Conservation (phyloP, 768 basidiomycete genomes). For the Kwoniella dejecticola region DNA sequence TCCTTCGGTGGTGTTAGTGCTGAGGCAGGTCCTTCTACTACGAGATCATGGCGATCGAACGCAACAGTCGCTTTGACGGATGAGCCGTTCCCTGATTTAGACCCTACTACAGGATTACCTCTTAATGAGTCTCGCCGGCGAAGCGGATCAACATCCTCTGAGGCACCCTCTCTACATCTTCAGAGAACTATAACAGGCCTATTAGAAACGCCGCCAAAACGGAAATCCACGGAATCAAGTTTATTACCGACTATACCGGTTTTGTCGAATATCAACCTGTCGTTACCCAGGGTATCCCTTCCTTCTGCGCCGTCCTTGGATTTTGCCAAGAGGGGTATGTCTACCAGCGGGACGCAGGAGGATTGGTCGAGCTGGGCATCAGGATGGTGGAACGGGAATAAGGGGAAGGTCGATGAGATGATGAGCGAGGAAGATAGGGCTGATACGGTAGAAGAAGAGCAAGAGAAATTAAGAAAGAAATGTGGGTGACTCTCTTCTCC, state of each 20-base stretch:
- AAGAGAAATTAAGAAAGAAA: constrained; percentile 61
- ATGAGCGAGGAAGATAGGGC: constrained; percentile 63
- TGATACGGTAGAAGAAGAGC: constrained; percentile 61
- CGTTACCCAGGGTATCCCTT: constrained; percentile 15
- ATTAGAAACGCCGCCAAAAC: constrained; percentile 7
- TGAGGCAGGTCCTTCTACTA: constrained; percentile 32
- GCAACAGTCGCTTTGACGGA: constrained; percentile 18
- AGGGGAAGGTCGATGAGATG: constrained; percentile 59
- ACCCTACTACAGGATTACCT: constrained; percentile 45
- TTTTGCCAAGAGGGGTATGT: constrained; percentile 25
- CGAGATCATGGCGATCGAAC: constrained; percentile 24
- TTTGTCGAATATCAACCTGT: constrained; percentile 17
- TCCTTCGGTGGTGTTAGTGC: constrained; percentile 4
- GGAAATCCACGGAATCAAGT: neutral
- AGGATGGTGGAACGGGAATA: constrained; percentile 57
- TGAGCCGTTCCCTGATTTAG: constrained; percentile 43
- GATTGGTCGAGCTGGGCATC: constrained; percentile 43
- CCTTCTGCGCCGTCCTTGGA: constrained; percentile 17
- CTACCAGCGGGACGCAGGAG: constrained; percentile 25
- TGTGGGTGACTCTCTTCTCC: too few species aligned
- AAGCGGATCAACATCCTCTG: constrained; percentile 17
- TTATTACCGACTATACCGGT: constrained; percentile 18
- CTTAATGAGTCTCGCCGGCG: constrained; percentile 2
- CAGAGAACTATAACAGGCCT: constrained; percentile 47
- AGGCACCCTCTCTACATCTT: constrained; percentile 38